Evolutionary conservation across 768 basidiomycete genomes (phyloP).

Genomic region (Lanmaoa pseudosensibilis): DNA sequence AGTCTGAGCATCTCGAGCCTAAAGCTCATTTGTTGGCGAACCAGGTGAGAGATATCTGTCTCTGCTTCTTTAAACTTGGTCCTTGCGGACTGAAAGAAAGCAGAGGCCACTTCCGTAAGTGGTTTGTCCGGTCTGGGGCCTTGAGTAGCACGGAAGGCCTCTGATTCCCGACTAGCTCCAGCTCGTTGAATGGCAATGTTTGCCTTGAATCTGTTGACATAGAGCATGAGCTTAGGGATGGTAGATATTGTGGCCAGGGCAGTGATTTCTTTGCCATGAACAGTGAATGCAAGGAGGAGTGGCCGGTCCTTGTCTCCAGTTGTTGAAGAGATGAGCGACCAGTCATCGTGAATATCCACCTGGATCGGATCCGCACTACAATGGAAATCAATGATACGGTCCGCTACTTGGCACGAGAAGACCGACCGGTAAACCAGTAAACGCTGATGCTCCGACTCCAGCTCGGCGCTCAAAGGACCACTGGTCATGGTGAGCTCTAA

Average conservation of each 20-base stretch:
- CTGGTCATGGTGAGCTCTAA: constrained; percentile 75
- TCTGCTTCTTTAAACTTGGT: constrained; percentile 71
- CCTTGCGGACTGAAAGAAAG: constrained; percentile 75
- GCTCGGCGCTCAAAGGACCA: constrained; percentile 60
- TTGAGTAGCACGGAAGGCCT: constrained; percentile 71
- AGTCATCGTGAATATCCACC: constrained; percentile 78
- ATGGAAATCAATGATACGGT: constrained; percentile 2
- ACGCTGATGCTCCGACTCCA: constrained; percentile 77
- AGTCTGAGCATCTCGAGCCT: constrained; percentile 63
- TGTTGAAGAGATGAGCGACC: constrained; percentile 53
- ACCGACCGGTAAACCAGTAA: constrained; percentile 74
- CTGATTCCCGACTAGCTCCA: constrained; percentile 77
- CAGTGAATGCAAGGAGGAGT: constrained; percentile 71
- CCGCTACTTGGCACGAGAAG: background rate
- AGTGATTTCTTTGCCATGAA: constrained; percentile 67
- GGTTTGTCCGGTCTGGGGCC: constrained; percentile 76
- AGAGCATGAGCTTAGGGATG: constrained; percentile 73
- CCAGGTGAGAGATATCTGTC: constrained; percentile 53
- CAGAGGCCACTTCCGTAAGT: constrained; percentile 81
- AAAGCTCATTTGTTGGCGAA: constrained; percentile 75
- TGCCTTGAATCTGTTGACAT: constrained; percentile 70
- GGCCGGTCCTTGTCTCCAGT: constrained; percentile 46
- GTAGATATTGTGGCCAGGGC: constrained; percentile 71
- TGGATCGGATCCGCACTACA: constrained; percentile 74
- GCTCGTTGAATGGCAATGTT: constrained; percentile 72